These are phyloP conservation scores for Bacterosira constricta DNA, from an alignment of 108 stramenopile genomes.

Conservation along the genomic window DNA sequence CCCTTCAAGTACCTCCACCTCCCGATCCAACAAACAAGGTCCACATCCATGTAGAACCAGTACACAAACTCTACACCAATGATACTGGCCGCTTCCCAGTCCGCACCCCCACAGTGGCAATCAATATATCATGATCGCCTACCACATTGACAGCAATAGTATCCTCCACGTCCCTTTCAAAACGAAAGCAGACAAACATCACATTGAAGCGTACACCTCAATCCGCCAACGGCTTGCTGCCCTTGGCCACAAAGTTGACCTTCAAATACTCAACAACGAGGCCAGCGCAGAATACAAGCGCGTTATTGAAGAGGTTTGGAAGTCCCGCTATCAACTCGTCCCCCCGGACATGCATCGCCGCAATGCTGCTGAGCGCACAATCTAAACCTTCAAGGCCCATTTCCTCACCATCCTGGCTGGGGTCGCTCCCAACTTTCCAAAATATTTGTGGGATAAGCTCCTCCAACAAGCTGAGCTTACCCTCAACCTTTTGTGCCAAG, in stretches of 20 bases:
- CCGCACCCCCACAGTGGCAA: background rate
- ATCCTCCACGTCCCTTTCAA: background rate
- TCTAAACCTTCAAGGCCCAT: no score
- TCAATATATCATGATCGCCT: background rate
- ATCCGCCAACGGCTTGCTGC: background rate
- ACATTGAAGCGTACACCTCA: background rate
- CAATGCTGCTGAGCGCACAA: background rate
- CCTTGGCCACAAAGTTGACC: background rate
- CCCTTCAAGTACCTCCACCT: background rate
- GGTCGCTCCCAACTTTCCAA: no score
- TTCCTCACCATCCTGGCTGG: no score
- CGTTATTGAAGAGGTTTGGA: background rate
- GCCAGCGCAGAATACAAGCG: background rate
- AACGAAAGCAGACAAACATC: background rate
- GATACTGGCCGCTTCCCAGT: background rate
- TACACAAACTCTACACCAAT: background rate
- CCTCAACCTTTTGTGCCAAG: constrained; percentile 42
- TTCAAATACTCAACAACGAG: constrained; percentile 1
- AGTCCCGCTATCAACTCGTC: background rate
- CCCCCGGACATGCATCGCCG: background rate
- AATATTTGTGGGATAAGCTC: no score
- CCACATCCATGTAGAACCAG: background rate
- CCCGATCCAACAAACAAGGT: background rate
- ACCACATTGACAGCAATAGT: background rate
- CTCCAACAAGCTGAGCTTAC: no score